Conservation (phyloP, 148 eudicot genomes). For the Rhododendron simsii region DNA sequence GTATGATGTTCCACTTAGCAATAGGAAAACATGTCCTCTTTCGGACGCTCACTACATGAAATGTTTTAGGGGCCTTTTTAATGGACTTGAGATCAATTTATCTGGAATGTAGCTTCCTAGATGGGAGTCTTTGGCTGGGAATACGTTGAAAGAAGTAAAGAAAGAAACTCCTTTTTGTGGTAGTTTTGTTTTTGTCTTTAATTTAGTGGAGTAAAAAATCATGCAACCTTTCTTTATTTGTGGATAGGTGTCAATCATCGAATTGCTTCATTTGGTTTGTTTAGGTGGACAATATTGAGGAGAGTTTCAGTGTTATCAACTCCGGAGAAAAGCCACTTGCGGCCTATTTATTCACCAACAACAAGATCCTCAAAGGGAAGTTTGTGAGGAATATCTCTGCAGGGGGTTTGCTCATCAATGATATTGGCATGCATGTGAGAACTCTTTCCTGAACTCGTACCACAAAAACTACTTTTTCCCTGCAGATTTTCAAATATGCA, state of each 20-base stretch:
- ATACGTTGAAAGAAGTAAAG: neutral
- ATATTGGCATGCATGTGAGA: constrained; percentile 48
- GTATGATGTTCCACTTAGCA: neutral
- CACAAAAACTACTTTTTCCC: neutral
- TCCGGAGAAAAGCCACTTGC: constrained; percentile 65
- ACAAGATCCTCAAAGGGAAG: constrained; percentile 43
- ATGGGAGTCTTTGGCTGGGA: neutral
- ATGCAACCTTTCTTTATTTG: neutral
- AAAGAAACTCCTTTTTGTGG: neutral
- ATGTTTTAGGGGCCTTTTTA: neutral
- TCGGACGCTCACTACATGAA: neutral
- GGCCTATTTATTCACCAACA: constrained; percentile 62
- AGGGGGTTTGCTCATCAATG: constrained; percentile 56
- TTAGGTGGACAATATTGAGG: constrained; percentile 55
- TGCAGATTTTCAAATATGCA: neutral
- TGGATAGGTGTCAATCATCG: neutral
- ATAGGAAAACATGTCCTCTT: neutral
- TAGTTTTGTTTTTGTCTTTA: neutral
- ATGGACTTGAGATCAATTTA: neutral
- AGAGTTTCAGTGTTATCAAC: constrained; percentile 37
- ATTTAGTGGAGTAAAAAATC: neutral
- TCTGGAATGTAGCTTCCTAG: neutral
- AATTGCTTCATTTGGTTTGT: constrained; percentile 6
- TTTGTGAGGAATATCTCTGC: constrained; percentile 45
- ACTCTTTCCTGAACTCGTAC: constrained; percentile 1